phyloP scores from a whole-genome alignment of 2,329 filamentous ascomycete genomes.

The Penicillium fuscoglaucum region DNA sequence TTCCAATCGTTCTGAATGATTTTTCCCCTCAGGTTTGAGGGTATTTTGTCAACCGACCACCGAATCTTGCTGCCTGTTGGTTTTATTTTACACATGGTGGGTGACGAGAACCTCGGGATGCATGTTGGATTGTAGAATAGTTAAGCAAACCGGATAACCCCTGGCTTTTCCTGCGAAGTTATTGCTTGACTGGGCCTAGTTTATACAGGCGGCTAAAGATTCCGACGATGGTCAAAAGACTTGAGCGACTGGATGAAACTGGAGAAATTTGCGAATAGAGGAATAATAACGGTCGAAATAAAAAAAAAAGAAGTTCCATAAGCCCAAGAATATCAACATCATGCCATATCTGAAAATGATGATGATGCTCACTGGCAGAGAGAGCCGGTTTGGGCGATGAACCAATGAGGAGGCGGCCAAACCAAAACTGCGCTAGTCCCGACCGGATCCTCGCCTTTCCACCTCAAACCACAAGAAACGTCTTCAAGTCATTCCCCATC shows the following conservation, averaged over 20 bases:
- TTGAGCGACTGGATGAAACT: neutral
- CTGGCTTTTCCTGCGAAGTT: neutral
- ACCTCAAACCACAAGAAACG: slow-evolving; percentile 42
- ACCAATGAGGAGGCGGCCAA: slow-evolving; percentile 39
- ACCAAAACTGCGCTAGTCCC: slow-evolving; percentile 37
- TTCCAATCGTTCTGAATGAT: slow-evolving; percentile 9
- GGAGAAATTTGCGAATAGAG: neutral
- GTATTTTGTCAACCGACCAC: neutral
- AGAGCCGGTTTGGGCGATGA: slow-evolving; percentile 20
- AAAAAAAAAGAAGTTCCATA: neutral
- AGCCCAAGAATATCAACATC: neutral
- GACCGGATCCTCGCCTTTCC: slow-evolving; percentile 41
- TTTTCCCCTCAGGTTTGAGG: neutral
- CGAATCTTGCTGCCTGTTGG: neutral
- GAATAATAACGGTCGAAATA: neutral
- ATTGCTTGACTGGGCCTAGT: neutral
- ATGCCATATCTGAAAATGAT: slow-evolving; percentile 20
- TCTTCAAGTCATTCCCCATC: slow-evolving; percentile 35
- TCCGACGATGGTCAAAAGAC: neutral
- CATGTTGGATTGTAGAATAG: slow-evolving; percentile 4
- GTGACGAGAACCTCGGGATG: neutral
- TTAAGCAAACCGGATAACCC: neutral
- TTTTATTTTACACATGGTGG: neutral
- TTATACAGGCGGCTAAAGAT: slow-evolving; percentile 1
- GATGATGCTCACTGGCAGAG: slow-evolving; percentile 23